phyloP scores from a whole-genome alignment of 768 basidiomycete genomes.

The Pulveroboletus sp. region DNA sequence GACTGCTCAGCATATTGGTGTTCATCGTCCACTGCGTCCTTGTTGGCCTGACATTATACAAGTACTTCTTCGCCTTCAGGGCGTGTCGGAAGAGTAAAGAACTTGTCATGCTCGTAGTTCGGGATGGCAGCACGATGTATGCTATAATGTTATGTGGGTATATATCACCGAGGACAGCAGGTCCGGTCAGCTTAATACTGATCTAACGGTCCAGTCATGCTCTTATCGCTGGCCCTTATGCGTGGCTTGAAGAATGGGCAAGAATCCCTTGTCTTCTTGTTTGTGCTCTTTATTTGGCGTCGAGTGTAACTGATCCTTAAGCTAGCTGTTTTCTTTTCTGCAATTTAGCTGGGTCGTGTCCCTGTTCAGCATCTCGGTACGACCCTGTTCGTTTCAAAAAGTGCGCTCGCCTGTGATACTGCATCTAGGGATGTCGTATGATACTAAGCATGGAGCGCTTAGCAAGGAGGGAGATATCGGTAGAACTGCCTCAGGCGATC shows the following conservation, averaged over 20 bases:
- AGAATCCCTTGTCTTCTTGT: constrained; percentile 4
- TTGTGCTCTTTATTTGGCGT: not conserved
- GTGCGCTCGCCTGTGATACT: not conserved
- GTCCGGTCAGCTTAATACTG: not conserved
- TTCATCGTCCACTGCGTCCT: constrained; percentile 14
- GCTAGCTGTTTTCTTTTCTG: not conserved
- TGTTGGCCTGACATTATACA: constrained; percentile 15
- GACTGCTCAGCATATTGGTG: constrained; percentile 7
- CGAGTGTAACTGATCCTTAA: not conserved
- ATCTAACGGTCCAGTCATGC: not conserved
- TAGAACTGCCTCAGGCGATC: not conserved
- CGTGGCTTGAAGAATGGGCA: not conserved
- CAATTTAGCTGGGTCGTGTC: constrained; percentile 12
- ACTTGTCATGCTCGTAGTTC: constrained; percentile 19
- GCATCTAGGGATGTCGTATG: constrained; percentile 22
- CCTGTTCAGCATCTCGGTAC: constrained; percentile 12
- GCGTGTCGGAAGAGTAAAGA: constrained; percentile 15
- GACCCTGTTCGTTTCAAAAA: not conserved
- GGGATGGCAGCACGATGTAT: constrained; percentile 13
- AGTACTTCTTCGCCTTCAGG: constrained; percentile 14
- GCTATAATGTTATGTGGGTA: constrained; percentile 7
- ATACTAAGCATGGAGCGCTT: constrained; percentile 22
- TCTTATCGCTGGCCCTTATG: not conserved
- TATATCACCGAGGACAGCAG: not conserved
- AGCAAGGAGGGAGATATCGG: not conserved